Evolutionary conservation across 106 monocot genomes (phyloP), one percentile per base, ranked within the genome.

Genomic region (Dendrobium catenatum): DNA sequence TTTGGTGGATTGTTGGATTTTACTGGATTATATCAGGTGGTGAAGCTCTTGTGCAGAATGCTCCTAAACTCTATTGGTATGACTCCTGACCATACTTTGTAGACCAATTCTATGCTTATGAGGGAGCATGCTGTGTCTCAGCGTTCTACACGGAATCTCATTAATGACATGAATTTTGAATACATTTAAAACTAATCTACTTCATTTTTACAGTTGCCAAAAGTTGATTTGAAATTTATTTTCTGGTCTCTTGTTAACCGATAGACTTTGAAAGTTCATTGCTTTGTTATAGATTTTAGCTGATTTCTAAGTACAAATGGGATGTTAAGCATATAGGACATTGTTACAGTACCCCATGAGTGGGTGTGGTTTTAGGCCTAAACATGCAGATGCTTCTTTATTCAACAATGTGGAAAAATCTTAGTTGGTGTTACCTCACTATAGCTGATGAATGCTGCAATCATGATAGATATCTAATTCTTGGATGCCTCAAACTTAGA

Each of bases 1-100:
- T 91, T 46, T 91, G 95, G 91, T 93, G 98, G 95, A 86, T 93
- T 51, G 77, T 91, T 79, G 95, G 98, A 55, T 99, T 99, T 84
- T 95, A 93, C 79, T 91, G 93, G 95, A 77, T 99, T 26, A 85
- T 93, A 26, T 90, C 89, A 73, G 95, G 93, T 67, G 93, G 98
- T 77, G 91, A 99, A 72, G 49, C 31, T 75, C 93, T 95, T 26
- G 9, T 88, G 76, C 87, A 90, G 49, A 86, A 86, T 88, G 89
- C 96, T 83, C 90, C 96, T 42, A 88, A 73, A 41, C 92, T 94
- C 22, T 94, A 96, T 76, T 94, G 94, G 96, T 94, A 91, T 42
- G 75, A 26, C 13, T 77, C 10, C 3, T 16, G 33, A 26, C n/a
- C 27, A 2, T 13, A 26, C 27, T 77, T 6, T 7, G 9, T 24